Base-by-base conservation (phyloP, 2,329 filamentous ascomycete genomes). In the Akanthomyces muscarius region DNA sequence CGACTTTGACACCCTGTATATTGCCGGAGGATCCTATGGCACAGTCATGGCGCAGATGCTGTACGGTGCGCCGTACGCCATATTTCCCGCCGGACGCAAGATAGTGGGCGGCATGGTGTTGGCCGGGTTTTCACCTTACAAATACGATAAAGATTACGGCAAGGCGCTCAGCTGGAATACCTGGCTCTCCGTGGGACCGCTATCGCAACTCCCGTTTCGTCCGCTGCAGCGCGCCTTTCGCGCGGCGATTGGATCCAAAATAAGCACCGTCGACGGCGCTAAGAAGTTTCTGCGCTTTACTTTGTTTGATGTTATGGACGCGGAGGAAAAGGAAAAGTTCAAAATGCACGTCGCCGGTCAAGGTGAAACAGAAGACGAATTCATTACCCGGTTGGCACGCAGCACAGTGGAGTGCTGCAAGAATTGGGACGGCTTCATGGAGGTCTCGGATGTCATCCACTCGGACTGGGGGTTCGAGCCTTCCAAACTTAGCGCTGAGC, bases 391-490 rank as follows among this genome's bases (percentile, higher is more conserved):
- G 11, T 58, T 67, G 63, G 68, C 67, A 10, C 16, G n/a, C 1
- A 53, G 64, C 6, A 52, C 65, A 0, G 56, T 69, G 23, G 57
- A 38, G 51, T 66, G 58, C 23, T 65, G 54, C 33, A 23, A 61
- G 13, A 65, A 66, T n/a, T 70, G 68, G 67, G 67, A 68, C 30
- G 69, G 68, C 7, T 70, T 69, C 30, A 65, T 68, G 55, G 67
- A 70, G 25, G 67, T 68, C 41, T 64, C 66, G 1, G 68, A 69
- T 50, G 66, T 69, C 28, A 62, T 70, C 23, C 66, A 68, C 60
- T 65, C 66, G 1, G 67, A 69, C 36, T 69, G 69, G 68, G 69
- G 68, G 2, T 69, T 69, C 45, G 62, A 66, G 7, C 66, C 67
- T 3, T 44, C 50, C 2, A 45, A 47, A 23, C 53, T 70, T 1